These are phyloP conservation scores for Nigrograna mackinnonii DNA, from an alignment of 2,329 filamentous ascomycete species.

Conservation along the genomic window DNA sequence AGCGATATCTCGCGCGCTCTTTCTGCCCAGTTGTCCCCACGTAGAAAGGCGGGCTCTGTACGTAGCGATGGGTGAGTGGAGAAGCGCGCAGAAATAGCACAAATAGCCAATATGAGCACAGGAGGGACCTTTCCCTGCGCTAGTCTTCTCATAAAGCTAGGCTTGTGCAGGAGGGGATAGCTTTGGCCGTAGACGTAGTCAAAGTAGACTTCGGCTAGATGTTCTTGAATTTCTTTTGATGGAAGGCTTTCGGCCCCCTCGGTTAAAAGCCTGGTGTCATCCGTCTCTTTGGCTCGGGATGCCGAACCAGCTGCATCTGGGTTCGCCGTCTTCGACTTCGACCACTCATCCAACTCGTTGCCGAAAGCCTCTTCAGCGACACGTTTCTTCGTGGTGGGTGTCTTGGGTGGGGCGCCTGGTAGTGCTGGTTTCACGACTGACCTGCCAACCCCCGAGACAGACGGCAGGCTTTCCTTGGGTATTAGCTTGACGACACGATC, in stretches of 20 bases:
- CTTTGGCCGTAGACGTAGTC: slow-evolving; percentile 95
- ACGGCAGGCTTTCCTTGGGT: slow-evolving; percentile 79
- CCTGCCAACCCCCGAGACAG: slow-evolving; percentile 69
- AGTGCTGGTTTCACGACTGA: slow-evolving; percentile 82
- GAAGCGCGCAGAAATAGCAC: slow-evolving; percentile 92
- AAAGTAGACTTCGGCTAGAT: slow-evolving; percentile 92
- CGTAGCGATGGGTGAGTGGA: slow-evolving; percentile 83
- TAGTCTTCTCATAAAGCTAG: slow-evolving; percentile 91
- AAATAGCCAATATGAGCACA: slow-evolving; percentile 89
- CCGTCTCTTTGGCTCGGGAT: slow-evolving; percentile 55
- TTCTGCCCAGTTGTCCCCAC: slow-evolving; percentile 88
- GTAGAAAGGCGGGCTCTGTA: slow-evolving; percentile 77
- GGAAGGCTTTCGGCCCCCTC: slow-evolving; percentile 86
- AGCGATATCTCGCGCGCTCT: slow-evolving; percentile 86
- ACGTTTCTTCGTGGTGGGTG: slow-evolving; percentile 72
- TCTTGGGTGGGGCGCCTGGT: slow-evolving; percentile 60
- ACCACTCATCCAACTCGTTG: slow-evolving; percentile 80
- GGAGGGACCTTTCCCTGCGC: slow-evolving; percentile 81
- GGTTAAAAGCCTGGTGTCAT: slow-evolving; percentile 75
- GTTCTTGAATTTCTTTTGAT: slow-evolving; percentile 84
- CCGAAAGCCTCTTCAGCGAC: slow-evolving; percentile 86
- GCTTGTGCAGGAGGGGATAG: slow-evolving; percentile 93
- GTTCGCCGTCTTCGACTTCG: slow-evolving; percentile 59
- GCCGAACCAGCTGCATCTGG: slow-evolving; percentile 56
- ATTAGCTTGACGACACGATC: slow-evolving; percentile 96